phyloP scores from a whole-genome alignment of 495 filamentous ascomycete genomes.

The Talaromyces thailandensis region DNA sequence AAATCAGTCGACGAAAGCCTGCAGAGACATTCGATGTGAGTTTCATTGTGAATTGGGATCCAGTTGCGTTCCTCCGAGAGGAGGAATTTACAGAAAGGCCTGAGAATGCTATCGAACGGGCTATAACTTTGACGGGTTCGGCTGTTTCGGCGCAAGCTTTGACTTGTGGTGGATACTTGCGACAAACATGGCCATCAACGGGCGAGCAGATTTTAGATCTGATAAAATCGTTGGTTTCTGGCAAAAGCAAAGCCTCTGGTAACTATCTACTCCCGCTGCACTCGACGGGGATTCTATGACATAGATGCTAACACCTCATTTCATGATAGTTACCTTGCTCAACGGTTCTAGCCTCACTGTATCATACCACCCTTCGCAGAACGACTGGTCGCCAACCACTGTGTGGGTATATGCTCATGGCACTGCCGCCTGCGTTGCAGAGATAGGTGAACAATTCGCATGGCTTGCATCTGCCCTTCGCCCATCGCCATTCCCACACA shows the following conservation, averaged over 20 bases:
- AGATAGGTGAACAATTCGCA: conserved; percentile 14
- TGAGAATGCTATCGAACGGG: conserved; percentile 12
- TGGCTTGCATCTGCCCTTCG: conserved; percentile 14
- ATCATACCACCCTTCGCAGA: background rate
- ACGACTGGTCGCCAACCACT: background rate
- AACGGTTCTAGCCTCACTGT: background rate
- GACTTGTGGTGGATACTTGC: conserved; percentile 19
- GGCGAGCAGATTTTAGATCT: conserved; percentile 13
- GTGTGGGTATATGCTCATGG: conserved; percentile 1
- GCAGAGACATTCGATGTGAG: background rate
- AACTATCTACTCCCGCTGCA: background rate
- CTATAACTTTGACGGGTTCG: conserved; percentile 6
- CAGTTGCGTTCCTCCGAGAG: conserved; percentile 13
- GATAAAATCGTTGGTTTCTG: background rate
- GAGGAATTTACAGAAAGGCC: conserved; percentile 13
- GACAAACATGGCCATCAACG: conserved; percentile 22
- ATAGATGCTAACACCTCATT: background rate
- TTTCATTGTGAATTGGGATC: conserved; percentile 16
- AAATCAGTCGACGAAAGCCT: background rate
- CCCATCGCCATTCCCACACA: conserved; percentile 7
- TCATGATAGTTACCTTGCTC: background rate
- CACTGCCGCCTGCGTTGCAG: conserved; percentile 7
- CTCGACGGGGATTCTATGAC: background rate
- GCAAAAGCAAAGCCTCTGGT: background rate
- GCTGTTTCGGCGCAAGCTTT: conserved; percentile 18